Percentiles rank a stretch among this genome's conserved stretches.
These are phyloP conservation scores for Capillidium heterosporum DNA, from an alignment of 371 early-diverging fungal species.

Conservation along the genomic window DNA sequence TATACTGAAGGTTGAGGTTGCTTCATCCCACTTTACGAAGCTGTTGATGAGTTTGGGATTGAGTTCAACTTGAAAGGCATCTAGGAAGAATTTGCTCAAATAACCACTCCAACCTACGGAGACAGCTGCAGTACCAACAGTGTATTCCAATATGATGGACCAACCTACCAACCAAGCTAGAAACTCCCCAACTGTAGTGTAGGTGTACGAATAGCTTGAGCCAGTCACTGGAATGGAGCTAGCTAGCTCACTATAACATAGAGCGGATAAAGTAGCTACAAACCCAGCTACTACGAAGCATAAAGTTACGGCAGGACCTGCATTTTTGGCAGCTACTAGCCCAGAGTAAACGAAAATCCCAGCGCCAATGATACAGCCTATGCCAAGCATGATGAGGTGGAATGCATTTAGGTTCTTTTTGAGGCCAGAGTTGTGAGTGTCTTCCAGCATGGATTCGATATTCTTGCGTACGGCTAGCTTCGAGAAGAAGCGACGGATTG, in stretches of 20 bases:
- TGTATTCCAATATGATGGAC: slow-evolving; percentile 64
- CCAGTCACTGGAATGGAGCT: slow-evolving; percentile 69
- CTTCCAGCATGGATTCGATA: neutral
- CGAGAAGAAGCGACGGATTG: neutral
- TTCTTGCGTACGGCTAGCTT: neutral
- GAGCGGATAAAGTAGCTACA: slow-evolving; percentile 44
- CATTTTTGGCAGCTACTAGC: slow-evolving; percentile 42
- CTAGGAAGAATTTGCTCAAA: slow-evolving; percentile 40
- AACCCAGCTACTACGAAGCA: slow-evolving; percentile 56
- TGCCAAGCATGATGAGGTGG: slow-evolving; percentile 16
- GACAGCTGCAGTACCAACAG: slow-evolving; percentile 54
- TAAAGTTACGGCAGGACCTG: slow-evolving; percentile 64
- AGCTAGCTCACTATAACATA: slow-evolving; percentile 66
- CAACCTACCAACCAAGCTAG: slow-evolving; percentile 70
- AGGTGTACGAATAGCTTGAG: slow-evolving; percentile 64
- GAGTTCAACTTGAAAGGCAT: slow-evolving; percentile 28
- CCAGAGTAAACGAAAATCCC: slow-evolving; percentile 27
- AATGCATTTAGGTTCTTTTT: slow-evolving; percentile 6
- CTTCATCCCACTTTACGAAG: slow-evolving; percentile 32
- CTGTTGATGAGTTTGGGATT: slow-evolving; percentile 29
- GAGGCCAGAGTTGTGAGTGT: neutral
- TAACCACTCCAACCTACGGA: slow-evolving; percentile 57
- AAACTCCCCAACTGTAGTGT: slow-evolving; percentile 68
- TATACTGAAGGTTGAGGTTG: slow-evolving; percentile 16
- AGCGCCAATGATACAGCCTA: slow-evolving; percentile 59